Conservation (phyloP, 1,284 basidiomycete genomes). For the Apiotrichum gracile region DNA sequence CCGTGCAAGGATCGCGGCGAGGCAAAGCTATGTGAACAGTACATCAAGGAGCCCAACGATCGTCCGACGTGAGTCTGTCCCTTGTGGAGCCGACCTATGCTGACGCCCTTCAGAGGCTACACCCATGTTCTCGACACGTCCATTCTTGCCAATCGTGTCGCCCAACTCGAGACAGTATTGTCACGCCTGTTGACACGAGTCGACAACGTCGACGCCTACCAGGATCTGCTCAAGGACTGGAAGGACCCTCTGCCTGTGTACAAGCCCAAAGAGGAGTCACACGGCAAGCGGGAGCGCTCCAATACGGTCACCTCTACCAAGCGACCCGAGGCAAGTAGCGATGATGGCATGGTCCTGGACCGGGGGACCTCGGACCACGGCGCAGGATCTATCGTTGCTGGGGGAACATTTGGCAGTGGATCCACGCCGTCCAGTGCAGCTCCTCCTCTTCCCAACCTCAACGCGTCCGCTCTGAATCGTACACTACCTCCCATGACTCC, state of each 20-base stretch:
- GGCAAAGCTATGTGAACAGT: constrained; percentile 17
- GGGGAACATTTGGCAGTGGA: not conserved
- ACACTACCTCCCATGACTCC: not conserved
- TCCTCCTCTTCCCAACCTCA: too few relatives aligned
- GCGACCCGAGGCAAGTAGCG: not conserved
- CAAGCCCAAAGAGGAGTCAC: constrained; percentile 4
- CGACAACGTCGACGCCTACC: constrained; percentile 10
- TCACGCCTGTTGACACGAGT: constrained; percentile 12
- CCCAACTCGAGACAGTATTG: constrained; percentile 19
- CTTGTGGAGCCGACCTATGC: not conserved
- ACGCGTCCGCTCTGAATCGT: not conserved
- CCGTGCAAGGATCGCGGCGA: constrained; percentile 21
- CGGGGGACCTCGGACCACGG: not conserved
- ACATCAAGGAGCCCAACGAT: constrained; percentile 17
- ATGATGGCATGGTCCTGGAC: not conserved
- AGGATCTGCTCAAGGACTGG: constrained; percentile 14
- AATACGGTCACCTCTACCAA: not conserved
- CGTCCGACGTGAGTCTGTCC: constrained; percentile 11
- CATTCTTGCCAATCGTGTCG: constrained; percentile 19
- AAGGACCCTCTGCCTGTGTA: constrained; percentile 12
- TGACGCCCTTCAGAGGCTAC: constrained; percentile 19
- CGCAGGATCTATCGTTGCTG: not conserved
- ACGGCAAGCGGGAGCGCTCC: not conserved
- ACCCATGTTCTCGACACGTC: constrained; percentile 22
- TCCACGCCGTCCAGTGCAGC: not conserved